Percentiles rank a stretch among this genome's conserved stretches.
Evolutionary conservation across 371 early-diverging fungal genomes (phyloP).

Genomic region (Basidiobolus meristosporus): DNA sequence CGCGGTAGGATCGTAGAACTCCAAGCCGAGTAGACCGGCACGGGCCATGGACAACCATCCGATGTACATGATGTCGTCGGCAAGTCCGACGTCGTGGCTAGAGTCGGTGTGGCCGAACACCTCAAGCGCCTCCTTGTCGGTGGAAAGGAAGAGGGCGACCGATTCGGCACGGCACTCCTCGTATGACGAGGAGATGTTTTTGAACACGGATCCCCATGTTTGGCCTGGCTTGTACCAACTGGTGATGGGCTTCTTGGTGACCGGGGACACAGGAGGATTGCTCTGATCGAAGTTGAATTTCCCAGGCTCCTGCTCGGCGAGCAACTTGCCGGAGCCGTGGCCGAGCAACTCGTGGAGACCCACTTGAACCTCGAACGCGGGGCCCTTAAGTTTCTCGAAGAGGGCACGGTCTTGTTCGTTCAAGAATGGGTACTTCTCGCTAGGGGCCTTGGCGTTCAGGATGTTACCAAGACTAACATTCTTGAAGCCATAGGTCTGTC

Average conservation of each 20-base stretch:
- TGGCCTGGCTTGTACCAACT: constrained; percentile 40
- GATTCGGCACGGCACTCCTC: constrained; percentile 46
- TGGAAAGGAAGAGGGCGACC: constrained; percentile 25
- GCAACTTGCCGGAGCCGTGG: constrained; percentile 37
- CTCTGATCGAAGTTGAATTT: constrained; percentile 25
- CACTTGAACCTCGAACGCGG: constrained; percentile 36
- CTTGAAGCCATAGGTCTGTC: constrained; percentile 30
- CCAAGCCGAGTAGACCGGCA: constrained; percentile 26
- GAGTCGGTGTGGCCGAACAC: constrained; percentile 21
- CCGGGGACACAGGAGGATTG: constrained; percentile 16
- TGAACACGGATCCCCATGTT: constrained; percentile 30
- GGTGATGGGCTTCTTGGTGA: constrained; percentile 19
- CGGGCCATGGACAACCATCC: constrained; percentile 36
- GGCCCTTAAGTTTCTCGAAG: constrained; percentile 18
- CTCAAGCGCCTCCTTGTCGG: constrained; percentile 16
- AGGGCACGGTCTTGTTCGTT: constrained; percentile 16
- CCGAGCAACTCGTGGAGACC: constrained; percentile 22
- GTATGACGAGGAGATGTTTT: constrained; percentile 17
- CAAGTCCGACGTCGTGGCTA: constrained; percentile 11
- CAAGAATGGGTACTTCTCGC: constrained; percentile 26
- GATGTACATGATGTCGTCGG: constrained; percentile 24
- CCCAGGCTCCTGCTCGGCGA: constrained; percentile 23
- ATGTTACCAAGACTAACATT: constrained; percentile 44
- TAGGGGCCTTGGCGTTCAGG: constrained; percentile 22
- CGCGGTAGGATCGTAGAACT: constrained; percentile 22